Percentiles rank a stretch among this genome's conserved stretches.
Evolutionary conservation across 2,329 filamentous ascomycete species (phyloP).

Genomic region (Pestalotiopsis sp.): DNA sequence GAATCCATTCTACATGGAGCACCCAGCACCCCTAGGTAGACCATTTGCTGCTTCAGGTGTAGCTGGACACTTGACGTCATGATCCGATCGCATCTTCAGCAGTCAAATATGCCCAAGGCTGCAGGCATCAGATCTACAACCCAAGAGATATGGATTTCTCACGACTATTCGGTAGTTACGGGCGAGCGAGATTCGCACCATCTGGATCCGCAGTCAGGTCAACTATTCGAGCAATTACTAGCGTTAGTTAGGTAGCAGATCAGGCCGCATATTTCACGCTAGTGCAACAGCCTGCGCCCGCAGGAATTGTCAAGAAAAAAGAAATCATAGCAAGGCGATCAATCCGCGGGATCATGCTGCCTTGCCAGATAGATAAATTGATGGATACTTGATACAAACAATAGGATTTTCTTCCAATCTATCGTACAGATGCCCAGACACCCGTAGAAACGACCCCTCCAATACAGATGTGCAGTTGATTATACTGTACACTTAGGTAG

Average conservation of each 20-base stretch:
- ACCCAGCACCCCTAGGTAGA: not conserved
- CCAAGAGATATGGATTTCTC: not conserved
- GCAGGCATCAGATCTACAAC: not conserved
- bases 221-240: not conserved
- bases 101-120: not conserved
- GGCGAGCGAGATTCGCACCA: not conserved
- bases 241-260: not conserved
- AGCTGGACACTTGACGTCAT: not conserved
- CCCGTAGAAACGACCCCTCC: too few species aligned
- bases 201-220: not conserved
- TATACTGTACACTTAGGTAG: too few species aligned
- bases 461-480: too few species aligned
- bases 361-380: not conserved
- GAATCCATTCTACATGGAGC: too few species aligned
- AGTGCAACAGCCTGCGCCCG: conserved; percentile 10
- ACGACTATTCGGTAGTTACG: not conserved
- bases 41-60: not conserved
- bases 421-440: not conserved
- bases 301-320: conserved; percentile 14
- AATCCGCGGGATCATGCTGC: conserved; percentile 11
- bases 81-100: not conserved
- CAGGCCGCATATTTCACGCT: not conserved
- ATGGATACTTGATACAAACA: not conserved
- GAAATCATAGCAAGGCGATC: conserved; percentile 21
- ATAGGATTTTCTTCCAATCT: not conserved